Conservation (phyloP, 768 basidiomycete genomes). For the Russula emetica region DNA sequence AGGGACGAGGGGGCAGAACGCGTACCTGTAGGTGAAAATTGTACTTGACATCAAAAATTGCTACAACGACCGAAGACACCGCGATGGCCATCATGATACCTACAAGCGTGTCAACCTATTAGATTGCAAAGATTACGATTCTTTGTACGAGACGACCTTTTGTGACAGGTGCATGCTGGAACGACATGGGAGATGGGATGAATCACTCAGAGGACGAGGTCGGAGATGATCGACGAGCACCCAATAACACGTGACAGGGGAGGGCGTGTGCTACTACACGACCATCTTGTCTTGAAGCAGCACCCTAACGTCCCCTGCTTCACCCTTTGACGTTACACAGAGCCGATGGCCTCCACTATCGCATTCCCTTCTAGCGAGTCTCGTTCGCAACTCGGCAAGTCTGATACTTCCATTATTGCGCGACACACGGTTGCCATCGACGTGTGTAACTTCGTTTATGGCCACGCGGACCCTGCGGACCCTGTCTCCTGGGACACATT, state of each 20-base stretch:
- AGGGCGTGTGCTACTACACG: not conserved
- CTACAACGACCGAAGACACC: constrained; percentile 65
- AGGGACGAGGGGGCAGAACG: constrained; percentile 17
- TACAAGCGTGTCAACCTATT: constrained; percentile 33
- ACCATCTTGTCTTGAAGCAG: not conserved
- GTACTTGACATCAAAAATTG: constrained; percentile 83
- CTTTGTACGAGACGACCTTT: constrained; percentile 49
- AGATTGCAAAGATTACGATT: constrained; percentile 4
- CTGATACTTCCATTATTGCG: constrained; percentile 33
- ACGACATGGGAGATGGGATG: constrained; percentile 50
- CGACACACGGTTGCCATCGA: constrained; percentile 59
- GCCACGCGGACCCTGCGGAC: constrained; percentile 40
- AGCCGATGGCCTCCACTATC: constrained; percentile 31
- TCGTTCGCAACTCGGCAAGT: constrained; percentile 17
- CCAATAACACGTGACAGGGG: constrained; percentile 18
- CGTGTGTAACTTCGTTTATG: constrained; percentile 67
- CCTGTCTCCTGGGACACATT: constrained; percentile 49
- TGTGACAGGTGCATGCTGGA: constrained; percentile 77
- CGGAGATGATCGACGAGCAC: not conserved
- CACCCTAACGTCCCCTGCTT: not conserved
- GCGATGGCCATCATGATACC: constrained; percentile 75
- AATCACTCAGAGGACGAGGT: not conserved
- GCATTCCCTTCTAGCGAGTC: constrained; percentile 24
- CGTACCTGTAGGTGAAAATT: constrained; percentile 80
- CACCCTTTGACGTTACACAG: constrained; percentile 34